Conservation (phyloP, 805 yeast genomes). For the Cyberlindnera bimundalis region DNA sequence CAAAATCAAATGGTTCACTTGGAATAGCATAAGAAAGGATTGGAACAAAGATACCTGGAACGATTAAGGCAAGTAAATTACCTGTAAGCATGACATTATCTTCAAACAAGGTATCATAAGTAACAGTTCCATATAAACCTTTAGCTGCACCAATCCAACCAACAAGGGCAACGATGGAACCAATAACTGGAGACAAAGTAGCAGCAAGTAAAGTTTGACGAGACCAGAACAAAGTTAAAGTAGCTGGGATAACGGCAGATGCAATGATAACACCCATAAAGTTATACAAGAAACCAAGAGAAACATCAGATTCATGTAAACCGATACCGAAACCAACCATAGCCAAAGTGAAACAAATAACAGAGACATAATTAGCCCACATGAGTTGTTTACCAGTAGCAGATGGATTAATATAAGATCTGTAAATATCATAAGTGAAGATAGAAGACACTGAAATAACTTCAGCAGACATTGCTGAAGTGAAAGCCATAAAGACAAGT, state of each 20-base stretch:
- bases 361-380: slow-evolving; percentile 26
- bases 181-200: slow-evolving; percentile 70
- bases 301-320: slow-evolving; percentile 72
- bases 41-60: slow-evolving; percentile 68
- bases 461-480: slow-evolving; percentile 91
- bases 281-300: slow-evolving; percentile 85
- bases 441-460: slow-evolving; percentile 84
- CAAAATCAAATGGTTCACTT: slow-evolving; percentile 67
- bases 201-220: slow-evolving; percentile 71
- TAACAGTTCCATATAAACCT: slow-evolving; percentile 39
- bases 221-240: slow-evolving; percentile 59
- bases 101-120: slow-evolving; percentile 59
- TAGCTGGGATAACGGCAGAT: slow-evolving; percentile 79
- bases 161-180: slow-evolving; percentile 69
- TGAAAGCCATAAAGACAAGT: slow-evolving; percentile 86
- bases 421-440: slow-evolving; percentile 81
- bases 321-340: slow-evolving; percentile 88
- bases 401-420: slow-evolving; percentile 71
- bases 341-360: slow-evolving; percentile 40
- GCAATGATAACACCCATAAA: slow-evolving; percentile 88
- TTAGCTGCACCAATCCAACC: slow-evolving; percentile 59
- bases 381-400: slow-evolving; percentile 77
- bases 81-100: slow-evolving; percentile 91
- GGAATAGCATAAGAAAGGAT: slow-evolving; percentile 64
- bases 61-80: slow-evolving; percentile 74